phyloP scores from a whole-genome alignment of 495 filamentous ascomycete genomes.

The Amorphotheca resinae region DNA sequence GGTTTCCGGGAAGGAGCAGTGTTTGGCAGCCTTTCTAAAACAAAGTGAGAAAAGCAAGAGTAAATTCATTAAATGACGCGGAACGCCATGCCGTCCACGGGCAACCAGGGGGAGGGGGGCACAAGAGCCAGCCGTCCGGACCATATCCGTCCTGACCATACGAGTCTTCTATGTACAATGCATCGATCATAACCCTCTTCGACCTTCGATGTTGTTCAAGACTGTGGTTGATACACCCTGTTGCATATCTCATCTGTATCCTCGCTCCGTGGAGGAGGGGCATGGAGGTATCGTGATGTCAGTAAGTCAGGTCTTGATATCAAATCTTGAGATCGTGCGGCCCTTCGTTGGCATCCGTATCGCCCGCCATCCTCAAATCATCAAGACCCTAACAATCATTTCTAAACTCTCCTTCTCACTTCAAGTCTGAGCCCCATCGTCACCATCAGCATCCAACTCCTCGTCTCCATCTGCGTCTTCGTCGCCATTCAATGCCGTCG shows the following conservation, averaged over 20 bases:
- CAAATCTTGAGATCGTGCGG: neutral
- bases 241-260: neutral
- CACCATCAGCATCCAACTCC: neutral
- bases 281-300: neutral
- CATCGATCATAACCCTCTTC: neutral
- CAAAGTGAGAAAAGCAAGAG: too few species aligned
- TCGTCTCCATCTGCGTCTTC: constrained; percentile 19
- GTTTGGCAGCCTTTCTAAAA: too few species aligned
- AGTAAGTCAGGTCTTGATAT: neutral
- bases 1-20: too few species aligned
- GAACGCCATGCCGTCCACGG: neutral
- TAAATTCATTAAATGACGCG: too few species aligned
- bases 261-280: neutral
- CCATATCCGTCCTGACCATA: neutral
- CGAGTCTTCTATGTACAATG: neutral
- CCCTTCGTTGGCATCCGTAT: neutral
- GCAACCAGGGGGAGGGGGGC: neutral
- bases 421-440: neutral
- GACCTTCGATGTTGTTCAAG: neutral
- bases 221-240: neutral
- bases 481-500: constrained; percentile 38
- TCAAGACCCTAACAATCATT: too few species aligned
- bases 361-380: too few species aligned
- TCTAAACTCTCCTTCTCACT: neutral
- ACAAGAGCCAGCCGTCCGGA: neutral